Evolutionary conservation across 805 yeast genomes (phyloP), one percentile per base, ranked within the genome.

Genomic region (Teunomyces cretensis): DNA sequence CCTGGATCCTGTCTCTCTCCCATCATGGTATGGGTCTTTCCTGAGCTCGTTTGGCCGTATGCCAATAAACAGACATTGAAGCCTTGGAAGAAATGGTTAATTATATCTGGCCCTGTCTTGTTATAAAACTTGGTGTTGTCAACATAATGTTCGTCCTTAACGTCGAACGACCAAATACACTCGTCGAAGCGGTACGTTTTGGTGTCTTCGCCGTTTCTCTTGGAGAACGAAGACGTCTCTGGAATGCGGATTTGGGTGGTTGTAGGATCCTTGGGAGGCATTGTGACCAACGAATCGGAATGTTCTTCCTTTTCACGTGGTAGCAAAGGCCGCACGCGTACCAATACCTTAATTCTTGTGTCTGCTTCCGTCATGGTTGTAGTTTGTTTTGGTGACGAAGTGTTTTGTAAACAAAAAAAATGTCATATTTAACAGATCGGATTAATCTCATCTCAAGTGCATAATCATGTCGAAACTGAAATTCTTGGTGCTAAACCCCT

Each of bases 31-130:
- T 55, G 61, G 1, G 76, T 71, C 49, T 70, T 71, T 1, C 75
- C 76, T 1, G 73, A 63, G 6, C 74, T 65, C 3, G 75, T 71
- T 51, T 70, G 75, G 6, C 76, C 76, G 47, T 71, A 71, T 2
- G 75, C 75, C 33, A 71, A 50, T 12, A 70, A 53, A 45, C 76
- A 70, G n/a, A 68, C 72, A 47, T 71, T 71, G 53, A 50, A 69
- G 5, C 76, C 76, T 38, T 64, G 67, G 44, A 66, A 70, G 32
- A 60, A 54, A 43, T 72, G 88, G 22, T 76, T 72, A 6, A 87
- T 64, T 46, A 84, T 68, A 33, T 80, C 83, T 9, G 72, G 69
- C 0, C 91, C 95, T 13, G 81, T 70, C 9, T 66, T 60, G 2
- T 64, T 57, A 55, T 83, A 87, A 3, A 85, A 76, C 1, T 60